Conservation (phyloP, 768 basidiomycete genomes). For the Leccinellum albellum region DNA sequence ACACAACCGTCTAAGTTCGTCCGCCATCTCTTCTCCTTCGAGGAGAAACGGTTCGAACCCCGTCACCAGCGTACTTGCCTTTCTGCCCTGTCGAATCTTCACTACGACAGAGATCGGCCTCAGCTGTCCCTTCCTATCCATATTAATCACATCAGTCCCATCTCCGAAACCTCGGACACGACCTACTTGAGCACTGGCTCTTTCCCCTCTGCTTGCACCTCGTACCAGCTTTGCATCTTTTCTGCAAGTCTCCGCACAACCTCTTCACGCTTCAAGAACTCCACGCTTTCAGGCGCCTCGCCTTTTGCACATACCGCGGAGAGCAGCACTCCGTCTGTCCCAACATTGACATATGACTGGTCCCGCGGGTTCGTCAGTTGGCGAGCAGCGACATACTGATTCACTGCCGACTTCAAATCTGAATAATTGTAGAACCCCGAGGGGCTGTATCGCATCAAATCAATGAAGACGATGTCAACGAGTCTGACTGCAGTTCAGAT, state of each 20-base stretch:
- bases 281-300: conserved; percentile 28
- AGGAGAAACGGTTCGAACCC: conserved; percentile 78
- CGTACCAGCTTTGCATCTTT: conserved; percentile 78
- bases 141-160: not conserved
- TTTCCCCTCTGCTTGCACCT: conserved; percentile 50
- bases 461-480: not conserved
- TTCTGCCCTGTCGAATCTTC: conserved; percentile 76
- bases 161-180: not conserved
- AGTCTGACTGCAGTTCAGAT: not conserved
- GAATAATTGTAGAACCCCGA: conserved; percentile 49
- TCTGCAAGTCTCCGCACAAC: conserved; percentile 48
- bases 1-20: conserved; percentile 72
- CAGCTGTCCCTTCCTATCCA: conserved; percentile 67
- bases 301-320: conserved; percentile 36
- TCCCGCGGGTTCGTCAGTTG: conserved; percentile 63
- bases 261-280: conserved; percentile 69
- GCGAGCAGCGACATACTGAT: conserved; percentile 57
- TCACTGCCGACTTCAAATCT: conserved; percentile 56
- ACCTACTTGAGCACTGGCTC: conserved; percentile 61
- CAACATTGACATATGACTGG: conserved; percentile 66
- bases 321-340: conserved; percentile 40
- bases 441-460: conserved; percentile 35
- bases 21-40: conserved; percentile 67
- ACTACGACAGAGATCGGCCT: conserved; percentile 65
- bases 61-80: conserved; percentile 70